These are phyloP conservation scores for Stenogyne calaminthoides DNA, from an alignment of 305 asterid species.

Conservation along the genomic window DNA sequence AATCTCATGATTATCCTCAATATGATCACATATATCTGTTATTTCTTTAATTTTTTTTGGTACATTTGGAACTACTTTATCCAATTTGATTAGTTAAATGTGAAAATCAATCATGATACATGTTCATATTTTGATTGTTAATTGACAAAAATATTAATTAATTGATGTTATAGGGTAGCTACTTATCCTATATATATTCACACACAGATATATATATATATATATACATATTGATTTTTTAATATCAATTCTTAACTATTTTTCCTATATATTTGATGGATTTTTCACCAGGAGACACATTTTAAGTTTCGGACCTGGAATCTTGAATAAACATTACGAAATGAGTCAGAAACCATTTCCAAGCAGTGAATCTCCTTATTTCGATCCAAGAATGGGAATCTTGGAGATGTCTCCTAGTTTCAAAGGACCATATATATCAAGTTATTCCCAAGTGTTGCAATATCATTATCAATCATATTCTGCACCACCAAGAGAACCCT, in stretches of 20 bases:
- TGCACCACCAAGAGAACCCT: too few species aligned
- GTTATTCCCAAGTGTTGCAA: too few species aligned
- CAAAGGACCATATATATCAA: neutral
- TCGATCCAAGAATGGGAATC: slow-evolving; percentile 9
- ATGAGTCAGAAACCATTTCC: slow-evolving; percentile 55
- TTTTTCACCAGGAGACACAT: slow-evolving; percentile 48
- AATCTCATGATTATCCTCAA: neutral
- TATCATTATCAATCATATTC: too few species aligned
- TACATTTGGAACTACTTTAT: neutral
- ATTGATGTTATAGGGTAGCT: too few species aligned
- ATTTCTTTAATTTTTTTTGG: neutral
- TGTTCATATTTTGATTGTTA: neutral
- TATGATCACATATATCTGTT: neutral
- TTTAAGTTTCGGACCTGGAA: slow-evolving; percentile 43
- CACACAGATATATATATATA: too few species aligned
- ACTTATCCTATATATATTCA: too few species aligned
- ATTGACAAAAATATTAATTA: too few species aligned
- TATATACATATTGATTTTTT: neutral
- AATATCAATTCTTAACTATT: neutral
- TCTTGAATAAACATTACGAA: slow-evolving; percentile 50
- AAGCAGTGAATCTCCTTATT: slow-evolving; percentile 33
- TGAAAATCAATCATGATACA: neutral
- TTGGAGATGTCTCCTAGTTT: neutral
- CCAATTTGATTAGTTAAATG: neutral
- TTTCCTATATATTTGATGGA: neutral